phyloP scores from a whole-genome alignment of 345 rosid species.

The Excoecaria agallocha region DNA sequence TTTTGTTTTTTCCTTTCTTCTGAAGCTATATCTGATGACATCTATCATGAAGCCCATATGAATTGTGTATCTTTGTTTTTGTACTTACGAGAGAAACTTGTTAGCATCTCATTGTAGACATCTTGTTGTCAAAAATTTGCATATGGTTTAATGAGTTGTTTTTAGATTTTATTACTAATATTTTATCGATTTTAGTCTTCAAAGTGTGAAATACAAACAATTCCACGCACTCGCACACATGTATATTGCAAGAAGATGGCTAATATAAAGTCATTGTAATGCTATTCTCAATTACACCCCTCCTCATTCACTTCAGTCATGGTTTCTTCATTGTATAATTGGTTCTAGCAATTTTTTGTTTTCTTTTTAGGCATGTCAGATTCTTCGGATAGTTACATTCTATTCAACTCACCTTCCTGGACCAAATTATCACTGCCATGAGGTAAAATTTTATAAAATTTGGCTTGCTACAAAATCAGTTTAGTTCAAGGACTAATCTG shows the following conservation, averaged over 20 bases:
- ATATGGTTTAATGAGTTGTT: background rate
- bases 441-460: conserved; percentile 41
- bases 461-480: background rate
- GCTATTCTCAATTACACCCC: background rate
- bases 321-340: background rate
- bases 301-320: background rate
- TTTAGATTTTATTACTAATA: background rate
- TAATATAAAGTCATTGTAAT: background rate
- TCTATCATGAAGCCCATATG: background rate
- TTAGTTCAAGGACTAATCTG: background rate
- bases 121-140: background rate
- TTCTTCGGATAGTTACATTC: conserved; percentile 80
- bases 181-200: background rate
- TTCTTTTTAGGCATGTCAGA: conserved; percentile 49
- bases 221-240: background rate
- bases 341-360: conserved; percentile 9
- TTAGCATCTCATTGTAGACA: background rate
- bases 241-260: background rate
- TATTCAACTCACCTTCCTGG: conserved; percentile 96
- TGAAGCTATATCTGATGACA: background rate
- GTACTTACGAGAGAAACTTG: background rate
- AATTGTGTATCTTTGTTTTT: background rate
- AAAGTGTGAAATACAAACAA: background rate
- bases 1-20: background rate
- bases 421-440: conserved; percentile 92